Evolutionary conservation across 139 green algal species (phyloP).

Genomic region (Chlamydomonas applanata): DNA sequence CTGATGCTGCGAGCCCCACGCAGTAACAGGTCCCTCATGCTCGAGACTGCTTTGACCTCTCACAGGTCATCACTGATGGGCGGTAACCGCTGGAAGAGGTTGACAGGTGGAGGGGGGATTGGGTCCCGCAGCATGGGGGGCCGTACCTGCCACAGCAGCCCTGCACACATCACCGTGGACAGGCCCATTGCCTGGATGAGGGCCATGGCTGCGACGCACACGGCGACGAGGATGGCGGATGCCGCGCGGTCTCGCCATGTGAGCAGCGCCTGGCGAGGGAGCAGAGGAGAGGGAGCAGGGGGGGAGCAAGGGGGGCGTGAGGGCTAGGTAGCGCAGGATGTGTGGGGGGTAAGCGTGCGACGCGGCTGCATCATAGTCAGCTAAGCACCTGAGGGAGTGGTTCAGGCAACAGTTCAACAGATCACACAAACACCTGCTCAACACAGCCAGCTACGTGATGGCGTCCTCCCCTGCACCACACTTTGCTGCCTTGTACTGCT

Average conservation of each 20-base stretch:
- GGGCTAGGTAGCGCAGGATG: neutral
- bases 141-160: slow-evolving; percentile 23
- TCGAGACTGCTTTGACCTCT: too few relatives aligned
- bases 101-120: too few relatives aligned
- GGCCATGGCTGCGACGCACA: neutral
- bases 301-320: neutral
- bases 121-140: too few relatives aligned
- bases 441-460: too few relatives aligned
- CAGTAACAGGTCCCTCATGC: too few relatives aligned
- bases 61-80: too few relatives aligned
- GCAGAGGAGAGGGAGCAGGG: neutral
- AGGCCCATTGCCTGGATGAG: slow-evolving; percentile 21
- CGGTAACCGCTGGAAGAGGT: too few relatives aligned
- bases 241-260: slow-evolving; percentile 18
- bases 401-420: neutral
- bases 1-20: too few relatives aligned
- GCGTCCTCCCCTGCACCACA: too few relatives aligned
- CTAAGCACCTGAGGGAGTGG: too few relatives aligned
- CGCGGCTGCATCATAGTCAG: too few relatives aligned
- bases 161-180: slow-evolving; percentile 13
- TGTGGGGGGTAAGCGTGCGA: neutral
- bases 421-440: too few relatives aligned
- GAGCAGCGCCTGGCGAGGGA: slow-evolving; percentile 6
- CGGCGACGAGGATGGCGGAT: slow-evolving; percentile 6
- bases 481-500: neutral